phyloP scores from a whole-genome alignment of 139 green algal genomes.

The Axilococcus clingmanii region DNA sequence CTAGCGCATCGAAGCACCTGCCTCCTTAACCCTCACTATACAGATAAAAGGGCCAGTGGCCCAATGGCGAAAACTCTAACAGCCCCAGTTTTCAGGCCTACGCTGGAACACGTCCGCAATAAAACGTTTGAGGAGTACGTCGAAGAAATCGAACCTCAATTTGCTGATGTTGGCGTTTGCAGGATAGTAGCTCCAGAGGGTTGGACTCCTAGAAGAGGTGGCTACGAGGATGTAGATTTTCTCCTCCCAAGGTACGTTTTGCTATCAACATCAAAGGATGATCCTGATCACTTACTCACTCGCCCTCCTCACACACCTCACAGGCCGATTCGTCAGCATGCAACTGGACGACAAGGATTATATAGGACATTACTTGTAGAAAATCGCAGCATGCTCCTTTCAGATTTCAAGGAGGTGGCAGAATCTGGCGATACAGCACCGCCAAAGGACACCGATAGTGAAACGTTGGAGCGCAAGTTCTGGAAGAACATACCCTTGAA shows the following conservation, averaged over 20 bases:
- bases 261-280: too few species aligned
- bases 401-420: conserved; percentile 7
- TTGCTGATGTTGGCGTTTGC: conserved; percentile 34
- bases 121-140: conserved; percentile 47
- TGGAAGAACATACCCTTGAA: conserved; percentile 58
- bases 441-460: conserved; percentile 10
- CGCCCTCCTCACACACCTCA: neutral
- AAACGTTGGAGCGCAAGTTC: conserved; percentile 49
- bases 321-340: conserved; percentile 51
- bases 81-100: conserved; percentile 35
- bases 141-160: conserved; percentile 36
- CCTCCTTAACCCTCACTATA: too few species aligned
- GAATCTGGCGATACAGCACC: conserved; percentile 6
- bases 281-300: neutral
- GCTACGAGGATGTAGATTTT: conserved; percentile 38
- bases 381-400: conserved; percentile 40
- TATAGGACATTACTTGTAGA: conserved; percentile 63
- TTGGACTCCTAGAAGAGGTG: conserved; percentile 48
- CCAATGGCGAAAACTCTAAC: too few species aligned
- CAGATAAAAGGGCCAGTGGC: too few species aligned
- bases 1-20: too few species aligned
- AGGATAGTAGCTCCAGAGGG: conserved; percentile 53
- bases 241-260: conserved; percentile 30
- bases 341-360: conserved; percentile 61
- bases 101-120: conserved; percentile 30